Conservation (phyloP, 139 green algal species). For the Nannochloris sp. region DNA sequence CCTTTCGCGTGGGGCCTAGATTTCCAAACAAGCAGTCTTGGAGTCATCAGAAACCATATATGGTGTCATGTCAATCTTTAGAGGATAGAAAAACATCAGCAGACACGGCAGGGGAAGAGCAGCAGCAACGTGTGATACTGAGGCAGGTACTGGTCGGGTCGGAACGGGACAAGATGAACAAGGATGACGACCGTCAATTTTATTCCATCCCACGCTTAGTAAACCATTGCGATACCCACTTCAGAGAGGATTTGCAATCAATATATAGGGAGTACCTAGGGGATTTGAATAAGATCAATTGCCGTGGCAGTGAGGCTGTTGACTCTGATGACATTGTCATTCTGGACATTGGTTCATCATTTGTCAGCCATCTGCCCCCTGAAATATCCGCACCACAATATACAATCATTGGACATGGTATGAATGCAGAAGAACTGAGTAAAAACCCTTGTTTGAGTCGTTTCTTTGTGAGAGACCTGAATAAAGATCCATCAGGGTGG, state of each 20-base stretch:
- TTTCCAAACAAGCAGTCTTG: no score
- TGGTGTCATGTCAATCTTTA: no score
- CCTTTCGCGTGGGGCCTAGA: no score
- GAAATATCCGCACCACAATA: slow-evolving; percentile 41
- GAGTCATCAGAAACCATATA: no score
- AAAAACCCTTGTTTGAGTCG: slow-evolving; percentile 56
- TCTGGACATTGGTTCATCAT: slow-evolving; percentile 66
- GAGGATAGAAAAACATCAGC: no score
- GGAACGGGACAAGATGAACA: background rate
- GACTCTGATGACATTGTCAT: slow-evolving; percentile 3
- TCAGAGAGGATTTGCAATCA: slow-evolving; percentile 57
- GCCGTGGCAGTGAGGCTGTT: no score
- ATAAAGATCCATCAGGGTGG: slow-evolving; percentile 55
- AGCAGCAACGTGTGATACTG: background rate
- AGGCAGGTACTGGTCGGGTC: background rate
- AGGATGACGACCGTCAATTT: slow-evolving; percentile 44
- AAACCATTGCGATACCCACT: slow-evolving; percentile 72
- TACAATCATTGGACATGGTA: slow-evolving; percentile 70
- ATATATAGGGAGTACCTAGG: no score
- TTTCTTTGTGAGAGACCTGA: slow-evolving; percentile 73
- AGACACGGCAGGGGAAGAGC: background rate
- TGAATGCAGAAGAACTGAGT: slow-evolving; percentile 75
- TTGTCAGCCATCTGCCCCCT: slow-evolving; percentile 69
- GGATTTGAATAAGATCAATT: no score
- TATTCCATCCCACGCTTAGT: slow-evolving; percentile 56